These are phyloP conservation scores for Dalechampia spathulata DNA, from an alignment of 441 rosid species.

Conservation along the genomic window DNA sequence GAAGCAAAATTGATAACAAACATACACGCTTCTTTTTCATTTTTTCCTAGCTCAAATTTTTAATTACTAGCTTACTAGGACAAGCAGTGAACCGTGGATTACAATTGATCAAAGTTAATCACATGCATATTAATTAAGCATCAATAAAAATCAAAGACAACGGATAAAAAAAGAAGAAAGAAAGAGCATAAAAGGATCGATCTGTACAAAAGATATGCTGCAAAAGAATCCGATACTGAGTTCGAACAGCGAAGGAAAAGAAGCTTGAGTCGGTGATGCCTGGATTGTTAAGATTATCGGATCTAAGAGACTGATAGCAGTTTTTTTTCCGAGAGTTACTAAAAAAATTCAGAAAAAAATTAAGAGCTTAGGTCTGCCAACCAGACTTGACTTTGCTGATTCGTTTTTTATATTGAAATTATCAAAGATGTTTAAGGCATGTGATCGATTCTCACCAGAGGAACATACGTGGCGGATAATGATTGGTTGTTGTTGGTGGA, in stretches of 20 bases:
- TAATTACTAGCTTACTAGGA: not conserved
- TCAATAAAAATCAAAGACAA: not conserved
- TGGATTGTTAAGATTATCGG: not conserved
- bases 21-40: too few species aligned
- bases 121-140: constrained; percentile 4
- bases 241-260: not conserved
- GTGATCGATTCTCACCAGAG: fast-evolving
- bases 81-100: not conserved
- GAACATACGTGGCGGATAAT: not conserved
- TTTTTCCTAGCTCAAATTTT: too few species aligned
- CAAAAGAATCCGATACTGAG: not conserved
- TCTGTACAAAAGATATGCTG: constrained; percentile 19
- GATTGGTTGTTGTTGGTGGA: not conserved
- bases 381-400: constrained; percentile 27
- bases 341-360: too few species aligned
- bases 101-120: constrained; percentile 5
- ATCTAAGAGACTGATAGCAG: not conserved
- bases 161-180: not conserved
- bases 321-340: too few species aligned
- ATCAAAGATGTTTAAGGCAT: not conserved
- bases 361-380: constrained; percentile 4
- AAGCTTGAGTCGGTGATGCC: not conserved
- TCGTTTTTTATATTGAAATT: not conserved
- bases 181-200: not conserved
- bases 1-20: too few species aligned